Evolutionary conservation across 371 early-diverging fungal genomes (phyloP).

Genomic region (Mucor indicus): DNA sequence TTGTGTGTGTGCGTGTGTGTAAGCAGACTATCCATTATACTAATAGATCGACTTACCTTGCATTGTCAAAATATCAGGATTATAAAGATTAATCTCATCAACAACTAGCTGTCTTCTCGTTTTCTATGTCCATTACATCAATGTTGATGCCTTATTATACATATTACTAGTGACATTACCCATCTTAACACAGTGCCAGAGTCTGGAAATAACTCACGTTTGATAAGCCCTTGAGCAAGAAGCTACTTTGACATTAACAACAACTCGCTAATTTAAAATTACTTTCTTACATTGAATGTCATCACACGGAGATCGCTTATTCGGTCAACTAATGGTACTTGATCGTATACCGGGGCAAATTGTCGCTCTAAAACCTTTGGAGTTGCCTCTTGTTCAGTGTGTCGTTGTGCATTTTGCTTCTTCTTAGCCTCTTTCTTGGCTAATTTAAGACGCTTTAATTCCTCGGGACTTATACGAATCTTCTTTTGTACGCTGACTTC

Average conservation of each 20-base stretch:
- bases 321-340: neutral
- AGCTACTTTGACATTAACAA: slow-evolving; percentile 22
- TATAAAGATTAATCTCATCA: slow-evolving; percentile 46
- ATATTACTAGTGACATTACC: slow-evolving; percentile 28
- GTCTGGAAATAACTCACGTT: slow-evolving; percentile 54
- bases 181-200: slow-evolving; percentile 44
- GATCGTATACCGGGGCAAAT: slow-evolving; percentile 18
- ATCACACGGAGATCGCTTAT: slow-evolving; percentile 26
- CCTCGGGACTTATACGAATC: too few species aligned
- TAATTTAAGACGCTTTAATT: slow-evolving; percentile 11
- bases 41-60: slow-evolving; percentile 56
- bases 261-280: neutral
- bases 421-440: slow-evolving; percentile 19
- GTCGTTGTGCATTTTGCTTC: slow-evolving; percentile 1
- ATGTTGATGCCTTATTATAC: too few species aligned
- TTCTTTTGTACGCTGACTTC: too few species aligned
- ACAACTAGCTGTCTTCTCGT: slow-evolving; percentile 35
- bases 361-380: slow-evolving; percentile 18
- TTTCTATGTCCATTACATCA: slow-evolving; percentile 37
- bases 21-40: too few species aligned
- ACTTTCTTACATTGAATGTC: slow-evolving; percentile 34
- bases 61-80: slow-evolving; percentile 51
- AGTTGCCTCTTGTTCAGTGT: neutral
- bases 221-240: slow-evolving; percentile 51
- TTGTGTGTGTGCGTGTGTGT: too few species aligned